These are phyloP conservation scores for Leptographium lundbergii DNA, from an alignment of 2,329 filamentous ascomycete species.

Conservation along the genomic window DNA sequence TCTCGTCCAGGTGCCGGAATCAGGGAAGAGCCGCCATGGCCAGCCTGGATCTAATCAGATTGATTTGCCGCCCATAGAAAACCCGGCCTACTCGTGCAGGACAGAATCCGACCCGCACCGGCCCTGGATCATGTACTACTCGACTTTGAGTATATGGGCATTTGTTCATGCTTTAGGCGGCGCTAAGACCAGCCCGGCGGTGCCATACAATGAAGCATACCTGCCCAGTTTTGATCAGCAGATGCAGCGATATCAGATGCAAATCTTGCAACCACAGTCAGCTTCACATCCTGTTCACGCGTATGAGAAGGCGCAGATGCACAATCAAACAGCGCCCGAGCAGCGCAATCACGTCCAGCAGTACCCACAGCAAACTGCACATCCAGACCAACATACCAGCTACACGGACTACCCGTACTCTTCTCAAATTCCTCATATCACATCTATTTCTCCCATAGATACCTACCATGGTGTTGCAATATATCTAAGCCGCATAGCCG, in stretches of 20 bases:
- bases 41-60: slow-evolving; percentile 1
- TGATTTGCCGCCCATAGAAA: slow-evolving; percentile 23
- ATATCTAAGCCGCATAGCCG: slow-evolving; percentile 50
- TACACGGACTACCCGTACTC: not conserved
- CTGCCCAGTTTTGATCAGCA: not conserved
- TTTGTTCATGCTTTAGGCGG: slow-evolving; percentile 64
- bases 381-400: not conserved
- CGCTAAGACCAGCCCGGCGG: not conserved
- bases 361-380: not conserved
- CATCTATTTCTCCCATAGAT: not conserved
- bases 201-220: not conserved
- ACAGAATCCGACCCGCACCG: slow-evolving; percentile 73
- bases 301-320: not conserved
- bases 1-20: slow-evolving; percentile 41
- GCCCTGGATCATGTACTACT: slow-evolving; percentile 85
- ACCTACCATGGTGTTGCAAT: slow-evolving; percentile 24
- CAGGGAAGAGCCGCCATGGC: slow-evolving; percentile 8
- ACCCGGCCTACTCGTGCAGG: slow-evolving; percentile 53
- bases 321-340: not conserved
- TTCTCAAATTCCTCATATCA: not conserved
- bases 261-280: not conserved
- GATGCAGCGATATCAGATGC: not conserved
- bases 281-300: not conserved
- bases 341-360: not conserved
- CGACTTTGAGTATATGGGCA: slow-evolving; percentile 73